These are phyloP conservation scores for Cyclotella kingstonii DNA, from an alignment of 108 stramenopile species.

Conservation along the genomic window DNA sequence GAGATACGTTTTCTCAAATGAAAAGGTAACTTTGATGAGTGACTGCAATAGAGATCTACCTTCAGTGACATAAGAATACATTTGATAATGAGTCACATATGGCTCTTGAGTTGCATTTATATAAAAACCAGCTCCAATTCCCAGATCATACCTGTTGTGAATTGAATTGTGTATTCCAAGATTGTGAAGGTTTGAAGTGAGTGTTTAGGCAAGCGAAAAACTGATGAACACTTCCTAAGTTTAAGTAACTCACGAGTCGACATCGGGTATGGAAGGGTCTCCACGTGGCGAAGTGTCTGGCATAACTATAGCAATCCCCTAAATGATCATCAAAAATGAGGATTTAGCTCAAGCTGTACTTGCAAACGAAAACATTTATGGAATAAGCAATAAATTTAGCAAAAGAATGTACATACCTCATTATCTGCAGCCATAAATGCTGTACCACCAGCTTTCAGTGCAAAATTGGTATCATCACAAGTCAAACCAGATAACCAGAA, in stretches of 20 bases:
- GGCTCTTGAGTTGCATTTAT: slow-evolving; percentile 90
- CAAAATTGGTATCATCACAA: slow-evolving; percentile 96
- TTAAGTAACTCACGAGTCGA: slow-evolving; percentile 41
- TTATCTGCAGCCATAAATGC: slow-evolving; percentile 74
- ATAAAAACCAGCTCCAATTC: slow-evolving; percentile 97
- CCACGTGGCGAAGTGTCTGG: slow-evolving; percentile 97
- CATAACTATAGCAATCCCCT: slow-evolving; percentile 87
- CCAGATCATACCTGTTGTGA: slow-evolving; percentile 82
- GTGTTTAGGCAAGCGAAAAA: background rate
- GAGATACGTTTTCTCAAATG: too few species aligned
- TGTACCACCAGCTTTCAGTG: slow-evolving; percentile 76
- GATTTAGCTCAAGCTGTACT: too few species aligned
- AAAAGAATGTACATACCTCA: too few species aligned
- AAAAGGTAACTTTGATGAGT: too few species aligned
- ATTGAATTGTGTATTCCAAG: slow-evolving; percentile 9
- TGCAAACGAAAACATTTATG: too few species aligned
- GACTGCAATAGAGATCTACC: too few species aligned
- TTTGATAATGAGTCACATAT: slow-evolving; percentile 82
- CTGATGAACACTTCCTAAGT: background rate
- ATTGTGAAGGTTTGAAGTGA: background rate
- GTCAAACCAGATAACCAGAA: slow-evolving; percentile 94
- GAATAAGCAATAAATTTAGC: too few species aligned
- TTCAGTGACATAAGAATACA: slow-evolving; percentile 93
- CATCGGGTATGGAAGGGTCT: slow-evolving; percentile 69
- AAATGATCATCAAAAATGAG: too few species aligned